Conservation (phyloP, 805 yeast species). For the Diddensiella caesifluorescens region DNA sequence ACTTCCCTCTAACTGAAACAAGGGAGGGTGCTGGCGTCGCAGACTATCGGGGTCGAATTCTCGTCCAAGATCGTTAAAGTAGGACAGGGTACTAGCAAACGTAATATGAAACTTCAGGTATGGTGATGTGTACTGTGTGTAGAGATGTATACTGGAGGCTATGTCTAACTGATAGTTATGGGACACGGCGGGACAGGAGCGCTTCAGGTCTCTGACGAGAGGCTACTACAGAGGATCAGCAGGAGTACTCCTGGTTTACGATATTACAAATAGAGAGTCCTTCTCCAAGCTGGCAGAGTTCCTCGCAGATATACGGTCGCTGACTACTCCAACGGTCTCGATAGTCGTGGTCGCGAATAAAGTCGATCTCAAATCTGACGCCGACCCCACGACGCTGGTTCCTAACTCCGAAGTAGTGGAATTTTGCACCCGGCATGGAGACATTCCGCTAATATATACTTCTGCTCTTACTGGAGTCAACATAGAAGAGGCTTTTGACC, state of each 20-base stretch:
- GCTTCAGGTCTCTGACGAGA: conserved; percentile 89
- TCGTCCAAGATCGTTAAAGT: conserved; percentile 34
- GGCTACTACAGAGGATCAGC: conserved; percentile 95
- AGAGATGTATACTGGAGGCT: neutral
- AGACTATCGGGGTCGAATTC: conserved; percentile 38
- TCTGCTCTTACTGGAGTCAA: conserved; percentile 42
- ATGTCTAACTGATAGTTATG: conserved; percentile 55
- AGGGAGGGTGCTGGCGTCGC: conserved; percentile 33
- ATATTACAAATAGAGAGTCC: conserved; percentile 76
- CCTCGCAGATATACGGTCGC: conserved; percentile 82
- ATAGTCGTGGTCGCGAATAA: conserved; percentile 90
- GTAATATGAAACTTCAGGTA: conserved; percentile 59
- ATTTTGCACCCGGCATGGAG: conserved; percentile 32
- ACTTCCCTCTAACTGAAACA: neutral
- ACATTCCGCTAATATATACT: conserved; percentile 36
- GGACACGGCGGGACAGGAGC: conserved; percentile 98
- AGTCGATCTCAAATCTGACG: conserved; percentile 56
- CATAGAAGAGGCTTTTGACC: conserved; percentile 38
- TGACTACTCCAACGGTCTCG: conserved; percentile 88
- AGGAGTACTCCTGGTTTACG: conserved; percentile 88
- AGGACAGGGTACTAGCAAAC: conserved; percentile 24
- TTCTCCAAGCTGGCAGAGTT: conserved; percentile 84
- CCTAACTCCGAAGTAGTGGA: conserved; percentile 34
- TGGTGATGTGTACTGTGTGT: neutral
- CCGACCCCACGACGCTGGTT: conserved; percentile 31